Base-by-base conservation (phyloP, 2,329 filamentous ascomycete species). In the Colletotrichum australisinense region DNA sequence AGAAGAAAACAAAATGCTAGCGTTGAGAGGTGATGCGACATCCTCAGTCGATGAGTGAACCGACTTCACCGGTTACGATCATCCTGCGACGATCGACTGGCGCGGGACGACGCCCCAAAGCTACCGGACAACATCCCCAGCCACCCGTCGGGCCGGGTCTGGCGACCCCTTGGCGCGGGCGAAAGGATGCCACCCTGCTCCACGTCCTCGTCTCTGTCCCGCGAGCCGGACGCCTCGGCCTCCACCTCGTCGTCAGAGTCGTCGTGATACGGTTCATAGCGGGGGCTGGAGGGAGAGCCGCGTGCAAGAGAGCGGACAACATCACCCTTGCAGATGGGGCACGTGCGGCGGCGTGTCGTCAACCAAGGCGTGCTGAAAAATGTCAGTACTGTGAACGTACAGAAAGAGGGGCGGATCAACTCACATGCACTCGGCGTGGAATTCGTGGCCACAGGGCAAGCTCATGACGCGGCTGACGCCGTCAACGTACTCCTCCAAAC, bases 361-460 rank as follows among this genome's bases (percentile, higher is more conserved):
- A 99, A 87, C 97, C 97, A 99, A 2, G 97, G 97, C 5, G 97
- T 98, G 80, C 95, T 98, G 76, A 26, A 77, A 77, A 53, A 35
- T 14, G 74, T 78, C 78, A 78, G 80, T 75, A 42, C 30, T 59
- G 26, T 59, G 42, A 65, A 67, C 53, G 46, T 58, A 63, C 1
- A 22, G 4, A 24, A 12, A n/a, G 7, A 4, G 22, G 35, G 56
- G 64, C 42, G 38, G 69, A 32, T 7, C 1, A 65, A 93, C 95
- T 93, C 85, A 97, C 95, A 99, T 98, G 95, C 97, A 99, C 81
- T 97, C 95, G 32, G 89, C 96, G 82, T 99, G 97, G 83, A 98
- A 99, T 80, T 99, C 97, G 81, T 99, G 97, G 46, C 97, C 97
- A 83, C 97, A 99, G 9, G 97, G 97, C 72, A 99, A 85, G 80